Evolutionary conservation across 2,329 filamentous ascomycete species (phyloP), one percentile per base, ranked within the genome.

Genomic region (Diplodia intermedia): DNA sequence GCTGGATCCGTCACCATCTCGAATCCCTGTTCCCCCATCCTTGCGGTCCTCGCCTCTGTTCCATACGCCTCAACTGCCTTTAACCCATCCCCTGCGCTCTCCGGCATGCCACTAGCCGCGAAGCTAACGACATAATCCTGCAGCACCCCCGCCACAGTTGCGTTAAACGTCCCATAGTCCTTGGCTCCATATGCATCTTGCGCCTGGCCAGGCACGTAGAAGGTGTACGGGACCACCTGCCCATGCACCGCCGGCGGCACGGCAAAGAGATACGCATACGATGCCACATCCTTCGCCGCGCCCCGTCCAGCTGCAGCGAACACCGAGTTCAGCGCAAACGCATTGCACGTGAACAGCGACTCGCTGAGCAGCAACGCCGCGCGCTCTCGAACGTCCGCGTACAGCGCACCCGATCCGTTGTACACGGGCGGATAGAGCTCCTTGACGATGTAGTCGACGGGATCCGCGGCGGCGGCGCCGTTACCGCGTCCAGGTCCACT

Each of bases 211-310:
- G 83, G 38, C 5, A 2, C 81, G 76, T 82, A 88, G 75, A 83
- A 87, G 0, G 83, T 85, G 70, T 85, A 87, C 0, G 79, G 69
- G 4, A 86, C 71, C 70, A 88, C 86, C 60, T 80, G 74, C 20
- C 82, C 85, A 71, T 89, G 86, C 47, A 85, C 77, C 7, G 80
- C 84, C 0, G 86, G 85, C 0, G 82, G 82, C 1, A 86, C 79
- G 20, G 81, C 78, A 72, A 87, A 88, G 29, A 83, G 74, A 76
- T 88, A 88, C 0, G 79, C 79, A 72, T 84, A 40, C 9, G 38
- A 18, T 1, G 15, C 5, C 36, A 12, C 36, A 38, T 38, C 36
- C 11, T 38, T 14, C 14, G 36, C 36, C 11, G 4, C 36, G 3
- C 2, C 23, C 23, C 31, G 31, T 33, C 31, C 31, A 33, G 31